These are phyloP conservation scores for Pythium diclinum DNA, from an alignment of 352 stramenopile species.

Conservation along the genomic window DNA sequence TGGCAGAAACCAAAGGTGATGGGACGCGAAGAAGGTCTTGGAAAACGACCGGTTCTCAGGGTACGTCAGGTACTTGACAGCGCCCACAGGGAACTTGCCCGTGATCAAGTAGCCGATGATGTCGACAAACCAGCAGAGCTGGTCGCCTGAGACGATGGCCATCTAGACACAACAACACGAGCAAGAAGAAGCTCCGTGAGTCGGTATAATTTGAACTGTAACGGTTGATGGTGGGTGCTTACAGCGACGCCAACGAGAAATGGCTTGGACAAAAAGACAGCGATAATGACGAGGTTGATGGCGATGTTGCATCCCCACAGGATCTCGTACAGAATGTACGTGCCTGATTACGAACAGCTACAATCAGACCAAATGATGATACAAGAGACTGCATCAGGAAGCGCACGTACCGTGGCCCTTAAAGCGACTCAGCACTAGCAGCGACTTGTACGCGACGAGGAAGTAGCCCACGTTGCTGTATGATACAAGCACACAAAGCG, in stretches of 20 bases:
- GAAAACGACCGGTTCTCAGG: slow-evolving; percentile 76
- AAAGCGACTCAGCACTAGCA: slow-evolving; percentile 55
- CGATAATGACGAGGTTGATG: slow-evolving; percentile 62
- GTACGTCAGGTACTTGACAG: slow-evolving; percentile 89
- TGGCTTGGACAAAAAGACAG: slow-evolving; percentile 69
- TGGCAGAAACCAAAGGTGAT: slow-evolving; percentile 82
- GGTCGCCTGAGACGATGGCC: slow-evolving; percentile 91
- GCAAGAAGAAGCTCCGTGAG: neutral
- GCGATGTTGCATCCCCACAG: slow-evolving; percentile 84
- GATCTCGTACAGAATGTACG: slow-evolving; percentile 77
- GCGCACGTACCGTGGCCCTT: slow-evolving; percentile 48
- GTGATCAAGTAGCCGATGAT: slow-evolving; percentile 62
- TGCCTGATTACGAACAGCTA: slow-evolving; percentile 28
- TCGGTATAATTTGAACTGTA: neutral
- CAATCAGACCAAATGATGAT: neutral
- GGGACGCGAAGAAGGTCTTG: slow-evolving; percentile 79
- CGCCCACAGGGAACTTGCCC: slow-evolving; percentile 86
- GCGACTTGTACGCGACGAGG: slow-evolving; percentile 43
- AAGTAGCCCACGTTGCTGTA: slow-evolving; percentile 52
- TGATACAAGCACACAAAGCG: neutral
- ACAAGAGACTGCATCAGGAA: neutral
- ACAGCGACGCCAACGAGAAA: slow-evolving; percentile 79
- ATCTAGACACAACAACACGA: slow-evolving; percentile 49
- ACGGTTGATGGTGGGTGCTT: slow-evolving; percentile 15
- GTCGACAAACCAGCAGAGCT: slow-evolving; percentile 92